These are phyloP conservation scores for Phanerodontia chrysosporium DNA, from an alignment of 768 basidiomycete species.

Conservation along the genomic window DNA sequence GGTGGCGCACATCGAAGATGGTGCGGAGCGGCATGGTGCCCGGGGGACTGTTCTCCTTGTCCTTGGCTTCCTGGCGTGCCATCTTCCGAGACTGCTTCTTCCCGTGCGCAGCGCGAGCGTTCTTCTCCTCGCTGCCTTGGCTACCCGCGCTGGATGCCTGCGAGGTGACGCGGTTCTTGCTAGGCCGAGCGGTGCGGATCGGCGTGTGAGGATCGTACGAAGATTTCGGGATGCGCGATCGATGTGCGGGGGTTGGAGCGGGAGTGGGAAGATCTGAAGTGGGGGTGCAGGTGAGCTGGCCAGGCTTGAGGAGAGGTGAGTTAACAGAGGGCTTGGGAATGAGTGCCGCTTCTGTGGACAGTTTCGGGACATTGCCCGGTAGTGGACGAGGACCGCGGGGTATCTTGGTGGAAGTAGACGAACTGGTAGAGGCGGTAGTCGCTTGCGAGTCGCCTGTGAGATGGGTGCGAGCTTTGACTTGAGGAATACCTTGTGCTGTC, in stretches of 20 bases:
- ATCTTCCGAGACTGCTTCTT: conserved; percentile 9
- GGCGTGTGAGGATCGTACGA: conserved; percentile 26
- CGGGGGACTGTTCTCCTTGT: conserved; percentile 25
- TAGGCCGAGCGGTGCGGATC: conserved; percentile 27
- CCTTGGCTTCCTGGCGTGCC: conserved; percentile 1
- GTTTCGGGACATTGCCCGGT: neutral
- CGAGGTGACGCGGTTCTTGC: conserved; percentile 12
- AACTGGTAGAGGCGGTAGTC: neutral
- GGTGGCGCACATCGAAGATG: conserved; percentile 28
- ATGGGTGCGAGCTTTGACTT: neutral
- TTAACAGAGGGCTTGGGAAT: neutral
- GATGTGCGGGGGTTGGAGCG: neutral
- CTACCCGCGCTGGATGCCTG: conserved; percentile 8
- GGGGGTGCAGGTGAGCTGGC: neutral
- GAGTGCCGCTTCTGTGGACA: no score
- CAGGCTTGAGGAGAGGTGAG: neutral
- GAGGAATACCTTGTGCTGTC: neutral
- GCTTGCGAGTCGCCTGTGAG: conserved; percentile 1
- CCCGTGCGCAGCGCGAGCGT: conserved; percentile 5
- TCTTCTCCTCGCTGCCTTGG: neutral
- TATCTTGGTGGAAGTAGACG: conserved; percentile 17
- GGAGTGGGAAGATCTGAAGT: neutral
- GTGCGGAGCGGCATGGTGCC: conserved; percentile 23
- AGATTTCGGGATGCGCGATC: conserved; percentile 6
- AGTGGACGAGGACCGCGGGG: conserved; percentile 22